A percentile compares a stretch with the other conserved stretches of the same genome.
These are phyloP conservation scores for Cladosporium halotolerans DNA, from an alignment of 2,329 filamentous ascomycete species.

Conservation along the genomic window DNA sequence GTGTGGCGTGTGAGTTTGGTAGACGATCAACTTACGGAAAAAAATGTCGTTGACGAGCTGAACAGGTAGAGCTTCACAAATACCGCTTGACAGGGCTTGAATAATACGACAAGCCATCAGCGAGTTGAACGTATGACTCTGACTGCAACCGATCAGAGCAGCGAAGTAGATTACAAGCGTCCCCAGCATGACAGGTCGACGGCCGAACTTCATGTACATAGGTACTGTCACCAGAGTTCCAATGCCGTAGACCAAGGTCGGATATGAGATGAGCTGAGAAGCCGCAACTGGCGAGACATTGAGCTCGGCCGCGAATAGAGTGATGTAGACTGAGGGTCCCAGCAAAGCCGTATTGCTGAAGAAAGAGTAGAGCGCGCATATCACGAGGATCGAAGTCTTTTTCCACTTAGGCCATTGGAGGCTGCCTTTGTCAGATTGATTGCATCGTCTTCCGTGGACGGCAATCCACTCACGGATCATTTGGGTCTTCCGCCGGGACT, in stretches of 20 bases:
- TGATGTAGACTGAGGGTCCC: conserved; percentile 54
- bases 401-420: conserved; percentile 48
- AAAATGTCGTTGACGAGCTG: conserved; percentile 46
- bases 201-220: conserved; percentile 28
- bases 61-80: conserved; percentile 43
- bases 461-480: conserved; percentile 44
- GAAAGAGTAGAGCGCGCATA: conserved; percentile 52
- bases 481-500: conserved; percentile 55
- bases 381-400: conserved; percentile 51
- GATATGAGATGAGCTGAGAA: conserved; percentile 53
- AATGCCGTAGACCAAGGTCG: conserved; percentile 56
- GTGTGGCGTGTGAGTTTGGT: no score
- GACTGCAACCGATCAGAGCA: conserved; percentile 39
- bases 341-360: conserved; percentile 52
- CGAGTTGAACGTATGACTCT: conserved; percentile 34
- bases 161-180: conserved; percentile 38
- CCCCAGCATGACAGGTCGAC: conserved; percentile 38
- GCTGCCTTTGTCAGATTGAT: background rate
- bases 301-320: conserved; percentile 49
- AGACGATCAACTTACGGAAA: conserved; percentile 23
- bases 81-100: conserved; percentile 38
- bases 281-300: conserved; percentile 45
- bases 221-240: conserved; percentile 52
- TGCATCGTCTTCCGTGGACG: background rate
- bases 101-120: conserved; percentile 40